phyloP scores from a whole-genome alignment of 139 green algal species.

The Auxenochlorella pyrenoidosa region DNA sequence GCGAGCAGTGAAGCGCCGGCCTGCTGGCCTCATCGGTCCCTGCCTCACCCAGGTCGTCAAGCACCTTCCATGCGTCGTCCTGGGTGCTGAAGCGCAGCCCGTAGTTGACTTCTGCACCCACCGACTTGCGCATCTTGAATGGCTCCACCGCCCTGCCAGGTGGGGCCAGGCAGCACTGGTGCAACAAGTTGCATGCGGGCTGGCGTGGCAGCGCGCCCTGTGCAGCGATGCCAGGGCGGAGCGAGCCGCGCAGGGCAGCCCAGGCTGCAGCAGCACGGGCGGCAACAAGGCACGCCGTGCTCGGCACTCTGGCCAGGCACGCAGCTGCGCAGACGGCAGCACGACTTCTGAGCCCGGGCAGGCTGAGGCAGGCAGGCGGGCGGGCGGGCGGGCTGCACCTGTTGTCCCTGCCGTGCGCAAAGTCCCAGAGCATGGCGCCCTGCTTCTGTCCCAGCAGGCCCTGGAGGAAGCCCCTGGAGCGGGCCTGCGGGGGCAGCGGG shows the following conservation, averaged over 20 bases:
- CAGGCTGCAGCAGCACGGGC: too few relatives aligned
- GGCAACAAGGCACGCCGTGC: too few relatives aligned
- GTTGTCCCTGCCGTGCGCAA: constrained; percentile 35
- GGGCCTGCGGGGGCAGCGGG: constrained; percentile 7
- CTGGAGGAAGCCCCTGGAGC: constrained; percentile 65
- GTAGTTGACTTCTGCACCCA: constrained; percentile 96
- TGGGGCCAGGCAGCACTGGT: background rate
- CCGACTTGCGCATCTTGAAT: constrained; percentile 46
- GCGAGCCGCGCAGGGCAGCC: too few relatives aligned
- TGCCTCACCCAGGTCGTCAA: constrained; percentile 59
- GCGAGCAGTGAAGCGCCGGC: too few relatives aligned
- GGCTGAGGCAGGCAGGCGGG: too few relatives aligned
- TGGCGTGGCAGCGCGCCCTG: too few relatives aligned
- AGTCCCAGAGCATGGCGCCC: constrained; percentile 67
- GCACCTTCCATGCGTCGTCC: constrained; percentile 70
- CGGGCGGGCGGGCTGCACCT: background rate
- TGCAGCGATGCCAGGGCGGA: too few relatives aligned
- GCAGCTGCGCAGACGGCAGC: too few relatives aligned
- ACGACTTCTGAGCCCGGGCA: too few relatives aligned
- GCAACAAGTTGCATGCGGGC: too few relatives aligned
- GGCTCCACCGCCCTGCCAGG: constrained; percentile 60
- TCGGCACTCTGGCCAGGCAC: too few relatives aligned
- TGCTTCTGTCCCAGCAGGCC: constrained; percentile 78
- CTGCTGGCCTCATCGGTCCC: too few relatives aligned
- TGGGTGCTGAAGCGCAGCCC: constrained; percentile 83